Base-by-base conservation (phyloP, 202 grass and related monocot genomes). In the Hordeum pubiflorum region DNA sequence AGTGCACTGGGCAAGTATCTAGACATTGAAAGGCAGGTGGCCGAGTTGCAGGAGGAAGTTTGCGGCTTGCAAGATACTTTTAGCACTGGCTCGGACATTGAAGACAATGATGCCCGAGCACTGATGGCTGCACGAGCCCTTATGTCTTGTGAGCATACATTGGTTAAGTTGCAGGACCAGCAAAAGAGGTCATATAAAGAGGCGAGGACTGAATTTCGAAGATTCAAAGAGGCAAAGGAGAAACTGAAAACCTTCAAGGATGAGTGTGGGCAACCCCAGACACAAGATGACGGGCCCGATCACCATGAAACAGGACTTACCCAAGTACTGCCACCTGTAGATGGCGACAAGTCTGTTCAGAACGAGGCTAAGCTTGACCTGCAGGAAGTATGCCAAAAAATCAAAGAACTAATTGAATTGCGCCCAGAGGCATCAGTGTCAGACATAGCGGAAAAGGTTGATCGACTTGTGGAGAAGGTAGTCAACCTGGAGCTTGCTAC, bases 101-200 rank as follows among this genome's bases (percentile, higher is more conserved):
- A 97, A 88, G 91, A 94, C 78, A 91, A 92, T 4, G 94, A 94
- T 67, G 91, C 94, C 39, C 91, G 91, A 54, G 91, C 89, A 13
- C 81, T 94, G 67, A 97, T 97, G 94, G 89, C 87, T 85, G 86
- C 94, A 41, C 79, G 73, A 48, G 89, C 91, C 83, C 83, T 97
- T 65, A 57, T 92, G 81, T 97, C 94, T 0, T 97, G 94, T 14
- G 87, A 97, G 88, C 83, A 92, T 65, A 97, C 89, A 12, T 86
- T 92, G 57, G 64, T 90, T 54, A 89, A 75, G 82, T 90, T 97
- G 79, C 83, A 94, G 71, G 50, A 85, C 60, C 82, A 88, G 18
- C 81, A 92, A 58, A 92, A 72, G 71, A 91, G 74, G 76, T 85
- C 85, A 6, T 78, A 37, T 27, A 70, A 90, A 83, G 91, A 97